Base-by-base conservation (phyloP, 2,329 filamentous ascomycete genomes). In the Ophiosphaerella korrae region DNA sequence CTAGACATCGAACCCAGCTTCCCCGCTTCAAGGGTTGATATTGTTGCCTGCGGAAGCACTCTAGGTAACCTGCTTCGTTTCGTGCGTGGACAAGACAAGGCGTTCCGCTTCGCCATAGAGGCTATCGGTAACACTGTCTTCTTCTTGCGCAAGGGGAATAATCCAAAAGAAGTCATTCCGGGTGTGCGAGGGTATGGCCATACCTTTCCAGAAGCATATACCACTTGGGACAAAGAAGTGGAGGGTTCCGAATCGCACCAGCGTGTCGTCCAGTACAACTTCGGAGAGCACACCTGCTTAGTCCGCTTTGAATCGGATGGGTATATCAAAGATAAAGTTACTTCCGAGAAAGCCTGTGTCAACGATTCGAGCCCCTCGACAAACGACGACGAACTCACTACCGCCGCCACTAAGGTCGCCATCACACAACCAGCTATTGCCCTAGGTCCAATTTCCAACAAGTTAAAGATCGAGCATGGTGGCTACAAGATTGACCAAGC, bases 201-300 rank as follows among this genome's bases (percentile, higher is more conserved):
- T 58, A 79, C 83, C 0, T 90, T 90, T 56, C 84, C 84, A 0
- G 84, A 88, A 41, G 77, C 77, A 1, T 86, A 88, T 61, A 90
- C 88, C 0, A 83, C 77, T 0, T 89, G 86, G 86, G 80, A 82
- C 8, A 9, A 59, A 0, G 77, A 77, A 1, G 80, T 84, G 0
- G 77, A 75, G 39, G 75, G 77, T 0, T 89, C 86, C 0, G 72
- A 71, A 1, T 84, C 83, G 0, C 84, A 90, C 53, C 86, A 90
- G 62, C 77, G 86, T 1, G 62, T 89, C 7, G 60, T 89, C 1
- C 70, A 72, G 3, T 89, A 89, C 53, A 52, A 72, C 0, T 83
- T 90, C 57, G 84, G 76, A 0, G 80, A 75, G 1, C 61, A 86
- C 9, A 68, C 71, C 0, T 77, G 78, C 41, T 53, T 86, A 2